Conservation (phyloP, 352 stramenopile species). For the Pythium aphanidermatum region DNA sequence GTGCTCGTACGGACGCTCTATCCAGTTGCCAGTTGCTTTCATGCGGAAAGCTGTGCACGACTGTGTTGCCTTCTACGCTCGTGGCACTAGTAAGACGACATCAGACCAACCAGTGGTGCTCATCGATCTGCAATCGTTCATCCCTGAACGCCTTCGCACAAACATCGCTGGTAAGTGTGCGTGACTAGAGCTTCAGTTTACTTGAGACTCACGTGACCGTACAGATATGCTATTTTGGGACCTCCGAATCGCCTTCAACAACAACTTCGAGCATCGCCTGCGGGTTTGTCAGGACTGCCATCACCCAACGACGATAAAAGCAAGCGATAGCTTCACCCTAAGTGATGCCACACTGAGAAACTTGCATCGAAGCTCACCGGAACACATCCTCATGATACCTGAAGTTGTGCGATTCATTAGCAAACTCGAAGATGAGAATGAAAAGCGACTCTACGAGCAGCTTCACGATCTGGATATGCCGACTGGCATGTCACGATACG, state of each 20-base stretch:
- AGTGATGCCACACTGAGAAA: constrained; percentile 7
- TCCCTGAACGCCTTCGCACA: constrained; percentile 18
- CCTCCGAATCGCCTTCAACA: constrained; percentile 13
- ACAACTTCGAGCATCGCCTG: constrained; percentile 11
- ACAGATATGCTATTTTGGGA: constrained; percentile 23
- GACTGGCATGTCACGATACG: constrained; percentile 11
- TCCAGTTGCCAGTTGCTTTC: constrained; percentile 14
- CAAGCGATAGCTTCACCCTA: constrained; percentile 1
- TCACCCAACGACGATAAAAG: constrained; percentile 1
- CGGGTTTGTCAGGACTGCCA: constrained; percentile 14
- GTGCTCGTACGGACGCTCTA: constrained; percentile 3
- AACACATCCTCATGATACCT: background rate
- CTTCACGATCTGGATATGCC: constrained; percentile 14
- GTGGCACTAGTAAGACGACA: background rate
- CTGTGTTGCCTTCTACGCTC: constrained; percentile 10
- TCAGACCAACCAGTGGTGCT: constrained; percentile 1
- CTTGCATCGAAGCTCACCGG: constrained; percentile 4
- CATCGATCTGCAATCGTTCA: constrained; percentile 18
- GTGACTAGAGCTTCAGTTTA: too few relatives aligned
- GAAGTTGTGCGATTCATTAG: constrained; percentile 12
- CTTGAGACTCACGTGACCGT: background rate
- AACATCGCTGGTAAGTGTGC: constrained; percentile 18
- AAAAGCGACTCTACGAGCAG: constrained; percentile 13
- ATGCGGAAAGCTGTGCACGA: constrained; percentile 22
- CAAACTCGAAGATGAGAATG: constrained; percentile 14